Evolutionary conservation across 768 basidiomycete species (phyloP).

Genomic region (Tulasnella sp.): DNA sequence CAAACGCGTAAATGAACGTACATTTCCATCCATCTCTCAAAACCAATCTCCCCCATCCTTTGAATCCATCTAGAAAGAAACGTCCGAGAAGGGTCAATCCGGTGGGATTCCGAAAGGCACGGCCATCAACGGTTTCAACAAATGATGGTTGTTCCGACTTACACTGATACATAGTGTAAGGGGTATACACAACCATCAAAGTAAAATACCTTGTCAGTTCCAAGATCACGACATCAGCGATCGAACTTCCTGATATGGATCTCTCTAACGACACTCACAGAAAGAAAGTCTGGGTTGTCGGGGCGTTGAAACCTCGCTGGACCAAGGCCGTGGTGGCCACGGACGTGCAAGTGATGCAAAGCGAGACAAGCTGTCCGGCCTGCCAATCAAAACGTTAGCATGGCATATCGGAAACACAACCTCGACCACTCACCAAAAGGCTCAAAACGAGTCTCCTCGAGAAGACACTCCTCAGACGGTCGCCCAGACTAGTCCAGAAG

Average conservation of each 20-base stretch:
- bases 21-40: conserved; percentile 78
- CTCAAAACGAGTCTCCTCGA: conserved; percentile 59
- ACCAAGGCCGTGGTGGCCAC: conserved; percentile 74
- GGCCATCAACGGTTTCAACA: neutral
- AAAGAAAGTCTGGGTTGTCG: conserved; percentile 76
- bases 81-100: conserved; percentile 4
- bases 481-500: conserved; percentile 41
- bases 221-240: no score
- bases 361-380: conserved; percentile 69
- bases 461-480: conserved; percentile 64
- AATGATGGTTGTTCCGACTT: conserved; percentile 22
- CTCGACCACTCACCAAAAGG: conserved; percentile 31
- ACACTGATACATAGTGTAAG: conserved; percentile 85
- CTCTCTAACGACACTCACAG: conserved; percentile 38
- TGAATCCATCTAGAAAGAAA: conserved; percentile 51
- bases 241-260: no score
- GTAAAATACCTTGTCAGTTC: conserved; percentile 69
- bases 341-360: conserved; percentile 83
- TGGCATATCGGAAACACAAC: neutral
- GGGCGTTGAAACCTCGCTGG: conserved; percentile 51
- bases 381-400: neutral
- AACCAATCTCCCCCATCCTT: conserved; percentile 69
- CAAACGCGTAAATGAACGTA: conserved; percentile 26
- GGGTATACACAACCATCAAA: conserved; percentile 63
- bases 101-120: neutral